These are phyloP conservation scores for Microcos paniculata DNA, from an alignment of 345 rosid genomes.

Conservation along the genomic window DNA sequence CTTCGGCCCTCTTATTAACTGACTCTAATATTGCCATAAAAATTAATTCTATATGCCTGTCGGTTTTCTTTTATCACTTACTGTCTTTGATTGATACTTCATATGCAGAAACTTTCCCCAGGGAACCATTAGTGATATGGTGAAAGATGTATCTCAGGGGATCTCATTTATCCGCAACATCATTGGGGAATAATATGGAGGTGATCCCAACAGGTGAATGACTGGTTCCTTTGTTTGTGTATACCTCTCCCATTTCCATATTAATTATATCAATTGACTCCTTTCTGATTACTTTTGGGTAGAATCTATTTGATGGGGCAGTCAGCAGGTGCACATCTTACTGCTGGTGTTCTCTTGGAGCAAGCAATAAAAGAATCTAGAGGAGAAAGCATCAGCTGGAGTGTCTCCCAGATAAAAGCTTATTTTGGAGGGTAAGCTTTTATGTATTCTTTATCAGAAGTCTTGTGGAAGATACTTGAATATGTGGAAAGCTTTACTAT, in stretches of 20 bases:
- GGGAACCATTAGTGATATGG: conserved; percentile 93
- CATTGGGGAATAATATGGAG: conserved; percentile 80
- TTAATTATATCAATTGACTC: no score
- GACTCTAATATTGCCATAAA: neutral
- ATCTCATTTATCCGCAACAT: conserved; percentile 78
- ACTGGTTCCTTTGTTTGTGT: conserved; percentile 9
- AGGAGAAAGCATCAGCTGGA: conserved; percentile 66
- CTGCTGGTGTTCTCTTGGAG: conserved; percentile 83
- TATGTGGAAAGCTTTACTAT: neutral
- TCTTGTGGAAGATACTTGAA: conserved; percentile 6
- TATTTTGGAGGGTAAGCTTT: conserved; percentile 82
- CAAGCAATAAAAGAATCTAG: conserved; percentile 84
- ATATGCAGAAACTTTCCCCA: conserved; percentile 86
- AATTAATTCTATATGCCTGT: neutral
- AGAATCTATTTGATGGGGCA: conserved; percentile 98
- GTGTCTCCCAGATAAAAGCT: conserved; percentile 72
- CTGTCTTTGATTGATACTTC: conserved; percentile 14
- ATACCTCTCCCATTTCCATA: conserved; percentile 11
- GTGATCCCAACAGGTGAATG: conserved; percentile 79
- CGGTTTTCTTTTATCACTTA: conserved; percentile 1
- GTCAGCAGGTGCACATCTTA: conserved; percentile 98
- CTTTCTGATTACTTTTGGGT: conserved; percentile 19
- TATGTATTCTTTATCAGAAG: conserved; percentile 9
- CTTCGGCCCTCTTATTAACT: neutral
- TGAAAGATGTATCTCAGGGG: conserved; percentile 73